Conservation (phyloP, 257 asterid species). For the Capsicum baccatum region DNA sequence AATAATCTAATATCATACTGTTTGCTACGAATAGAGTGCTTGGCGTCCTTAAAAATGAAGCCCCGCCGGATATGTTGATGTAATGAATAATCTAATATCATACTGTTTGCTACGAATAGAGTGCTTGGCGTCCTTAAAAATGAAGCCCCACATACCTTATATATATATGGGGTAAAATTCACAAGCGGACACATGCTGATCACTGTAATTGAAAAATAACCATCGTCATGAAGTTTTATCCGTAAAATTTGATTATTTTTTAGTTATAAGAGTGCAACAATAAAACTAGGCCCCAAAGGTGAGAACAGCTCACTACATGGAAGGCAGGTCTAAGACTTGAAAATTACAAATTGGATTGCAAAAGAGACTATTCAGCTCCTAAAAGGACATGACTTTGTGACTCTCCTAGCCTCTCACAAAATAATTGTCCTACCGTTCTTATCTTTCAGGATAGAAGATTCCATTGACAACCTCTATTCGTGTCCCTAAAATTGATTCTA, state of each 20-base stretch:
- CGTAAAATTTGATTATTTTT: too few relatives aligned
- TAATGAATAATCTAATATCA: neutral
- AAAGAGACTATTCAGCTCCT: constrained; percentile 41
- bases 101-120: neutral
- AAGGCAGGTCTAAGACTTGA: constrained; percentile 43
- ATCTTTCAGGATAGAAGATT: constrained; percentile 50
- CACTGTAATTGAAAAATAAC: neutral
- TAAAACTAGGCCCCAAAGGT: neutral
- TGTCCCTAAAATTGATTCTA: neutral
- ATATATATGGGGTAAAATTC: neutral
- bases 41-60: neutral
- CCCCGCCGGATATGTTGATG: too few relatives aligned
- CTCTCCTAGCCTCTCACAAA: constrained; percentile 46
- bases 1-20: neutral
- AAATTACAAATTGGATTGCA: constrained; percentile 48
- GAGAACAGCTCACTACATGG: constrained; percentile 29
- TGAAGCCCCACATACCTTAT: neutral
- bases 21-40: too few relatives aligned
- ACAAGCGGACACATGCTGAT: neutral
- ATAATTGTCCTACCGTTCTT: constrained; percentile 52
- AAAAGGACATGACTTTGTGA: constrained; percentile 48
- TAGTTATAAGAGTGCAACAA: neutral
- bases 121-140: neutral
- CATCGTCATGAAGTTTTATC: neutral
- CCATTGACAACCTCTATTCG: constrained; percentile 35